Base-by-base conservation (phyloP, 192 early-diverging fungal genomes). In the Globomyces pollinis-pini region DNA sequence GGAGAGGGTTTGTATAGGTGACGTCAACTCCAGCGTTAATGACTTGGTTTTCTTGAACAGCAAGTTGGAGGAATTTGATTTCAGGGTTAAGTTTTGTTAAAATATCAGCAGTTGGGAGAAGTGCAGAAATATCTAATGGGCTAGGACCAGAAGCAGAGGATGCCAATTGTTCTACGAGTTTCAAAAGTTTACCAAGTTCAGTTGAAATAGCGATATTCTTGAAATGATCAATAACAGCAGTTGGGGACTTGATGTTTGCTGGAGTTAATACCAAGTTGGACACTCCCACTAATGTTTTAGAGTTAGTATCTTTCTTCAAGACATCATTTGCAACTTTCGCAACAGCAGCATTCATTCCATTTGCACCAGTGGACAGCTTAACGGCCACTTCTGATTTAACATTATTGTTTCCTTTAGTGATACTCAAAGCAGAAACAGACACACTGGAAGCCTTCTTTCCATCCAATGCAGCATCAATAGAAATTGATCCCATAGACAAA, bases 171-270 rank as follows among this genome's bases (percentile, higher is more conserved):
- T 59, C 31, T 11, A 60, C 12, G 11, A 13, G n/a, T 23, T 35
- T 55, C 29, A 55, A 33, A 8, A 55, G 9, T 36, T 55, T 38
- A 0, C 8, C 21, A 21, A 50, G 35, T 34, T 62, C 38, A 8
- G 59, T 43, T 6, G 33, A 36, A 35, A 69, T 38, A 32, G 50
- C 50, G 29, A 69, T 57, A 2, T 57, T 64, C 35, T 61, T 29
- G 38, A 69, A 41, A 29, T 64, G 67, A 51, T 69, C 62, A 47
- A 69, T 69, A 38, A 64, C 53, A 35, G 62, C 67, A 11, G 42
- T 38, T 16, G 50, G 54, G 20, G 62, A 57, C 32, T 50, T 55
- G 20, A 39, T 20, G 15, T 60, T 60, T 35, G 47, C 24, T 29
- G 65, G 65, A 5, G 62, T 53, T 26, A 69, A 35, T 7, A 53